A percentile compares a stretch with the other conserved stretches of the same genome.
Evolutionary conservation across 768 basidiomycete genomes (phyloP).

Genomic region (Cystofilobasidium bisporidii): DNA sequence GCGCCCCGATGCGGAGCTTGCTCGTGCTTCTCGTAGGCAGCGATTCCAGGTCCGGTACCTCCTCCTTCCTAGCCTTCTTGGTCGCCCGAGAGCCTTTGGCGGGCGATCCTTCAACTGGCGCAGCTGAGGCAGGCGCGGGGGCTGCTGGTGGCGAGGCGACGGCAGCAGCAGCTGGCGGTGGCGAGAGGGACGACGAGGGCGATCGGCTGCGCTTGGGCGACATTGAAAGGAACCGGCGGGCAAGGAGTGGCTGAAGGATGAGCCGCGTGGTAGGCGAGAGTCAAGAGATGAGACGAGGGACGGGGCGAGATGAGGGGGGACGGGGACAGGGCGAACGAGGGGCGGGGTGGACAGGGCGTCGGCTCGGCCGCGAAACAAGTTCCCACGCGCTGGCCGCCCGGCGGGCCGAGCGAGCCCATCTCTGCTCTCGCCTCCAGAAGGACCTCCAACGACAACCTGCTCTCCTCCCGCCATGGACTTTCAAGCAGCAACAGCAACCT

Average conservation of each 20-base stretch:
- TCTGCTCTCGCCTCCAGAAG: too few relatives aligned
- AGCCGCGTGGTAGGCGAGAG: too few relatives aligned
- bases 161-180: background rate
- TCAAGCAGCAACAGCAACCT: too few relatives aligned
- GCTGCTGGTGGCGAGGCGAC: background rate
- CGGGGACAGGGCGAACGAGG: too few relatives aligned
- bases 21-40: constrained; percentile 14
- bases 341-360: too few relatives aligned
- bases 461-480: too few relatives aligned
- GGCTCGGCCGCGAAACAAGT: too few relatives aligned
- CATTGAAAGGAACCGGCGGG: background rate
- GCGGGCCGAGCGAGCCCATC: too few relatives aligned
- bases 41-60: background rate
- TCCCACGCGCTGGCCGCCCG: too few relatives aligned
- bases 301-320: too few relatives aligned
- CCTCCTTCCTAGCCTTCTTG: background rate
- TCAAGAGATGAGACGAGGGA: too few relatives aligned
- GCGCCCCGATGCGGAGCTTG: constrained; percentile 53
- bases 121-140: background rate
- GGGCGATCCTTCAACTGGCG: background rate
- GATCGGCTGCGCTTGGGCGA: background rate
- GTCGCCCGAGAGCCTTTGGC: background rate
- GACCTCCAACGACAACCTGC: too few relatives aligned
- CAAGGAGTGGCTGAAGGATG: background rate
- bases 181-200: background rate